These are phyloP conservation scores for Dictyostelium brefeldianum DNA, from an alignment of 78 protist genomes.

Conservation along the genomic window DNA sequence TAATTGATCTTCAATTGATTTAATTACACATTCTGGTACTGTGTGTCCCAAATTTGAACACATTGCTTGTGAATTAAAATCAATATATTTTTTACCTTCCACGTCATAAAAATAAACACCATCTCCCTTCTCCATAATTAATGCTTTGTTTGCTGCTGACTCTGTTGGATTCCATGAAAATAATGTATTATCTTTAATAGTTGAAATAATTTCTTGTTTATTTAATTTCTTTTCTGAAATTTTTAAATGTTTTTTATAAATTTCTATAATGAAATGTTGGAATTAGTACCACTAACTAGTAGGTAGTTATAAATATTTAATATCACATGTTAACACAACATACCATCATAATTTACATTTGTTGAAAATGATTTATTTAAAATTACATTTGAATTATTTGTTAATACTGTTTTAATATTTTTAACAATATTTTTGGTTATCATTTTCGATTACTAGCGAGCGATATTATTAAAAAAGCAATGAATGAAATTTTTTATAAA, in stretches of 20 bases:
- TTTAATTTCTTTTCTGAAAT: slow-evolving; percentile 36
- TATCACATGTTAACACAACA: too few species aligned
- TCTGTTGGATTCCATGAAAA: slow-evolving; percentile 82
- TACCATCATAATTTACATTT: slow-evolving; percentile 27
- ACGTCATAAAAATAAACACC: slow-evolving; percentile 82
- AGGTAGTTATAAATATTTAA: too few species aligned
- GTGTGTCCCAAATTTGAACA: slow-evolving; percentile 83
- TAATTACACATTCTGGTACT: slow-evolving; percentile 74
- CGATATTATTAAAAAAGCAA: neutral
- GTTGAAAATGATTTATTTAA: neutral
- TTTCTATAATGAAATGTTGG: too few species aligned
- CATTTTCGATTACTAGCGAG: neutral
- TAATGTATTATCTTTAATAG: slow-evolving; percentile 59
- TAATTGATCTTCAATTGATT: slow-evolving; percentile 68
- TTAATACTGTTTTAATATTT: neutral
- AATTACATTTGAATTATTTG: neutral
- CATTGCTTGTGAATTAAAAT: slow-evolving; percentile 87
- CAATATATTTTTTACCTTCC: slow-evolving; percentile 80
- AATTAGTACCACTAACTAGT: too few species aligned
- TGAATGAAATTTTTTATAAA: neutral
- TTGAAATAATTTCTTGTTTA: slow-evolving; percentile 27
- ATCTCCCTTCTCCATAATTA: slow-evolving; percentile 61
- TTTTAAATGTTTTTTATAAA: slow-evolving; percentile 58
- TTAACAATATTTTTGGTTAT: neutral
- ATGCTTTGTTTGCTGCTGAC: slow-evolving; percentile 49